Evolutionary conservation across 2,329 filamentous ascomycete species (phyloP), one percentile per base, ranked within the genome.

Genomic region (Aspergillus transmontanensis): DNA sequence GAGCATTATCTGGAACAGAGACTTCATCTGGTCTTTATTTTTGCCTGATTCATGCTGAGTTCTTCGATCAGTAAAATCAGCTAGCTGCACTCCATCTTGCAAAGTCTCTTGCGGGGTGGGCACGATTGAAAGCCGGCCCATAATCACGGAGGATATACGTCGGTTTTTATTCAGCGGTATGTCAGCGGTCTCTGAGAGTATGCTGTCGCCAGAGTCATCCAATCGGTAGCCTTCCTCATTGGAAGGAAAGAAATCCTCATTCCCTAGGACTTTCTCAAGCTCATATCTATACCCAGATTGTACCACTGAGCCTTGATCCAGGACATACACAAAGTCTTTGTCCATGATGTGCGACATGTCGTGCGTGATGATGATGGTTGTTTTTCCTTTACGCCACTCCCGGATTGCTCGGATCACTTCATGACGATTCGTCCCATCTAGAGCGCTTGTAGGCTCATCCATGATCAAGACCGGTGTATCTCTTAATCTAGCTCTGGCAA

Each of bases 311-410:
- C 91, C 90, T 12, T 87, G 79, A 36, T 94, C 89, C 73, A 98
- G 80, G 12, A 97, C 85, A 68, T 94, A 96, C 0, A 96, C 85
- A 65, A 90, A 94, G 66, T 98, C 93, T 0, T 88, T 76, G 0
- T 87, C 79, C 5, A 80, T 75, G 11, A 98, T 94, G 68, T 94
- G 90, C 0, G 87, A 85, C 36, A 95, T 85, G 67, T 98, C 93
- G 72, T 98, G 94, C 0, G 95, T 97, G 70, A 98, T 94, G 68
- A 98, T 87, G 58, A 98, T 91, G 0, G 94, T 98, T 0, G 94
- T 97, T 74, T 92, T 95, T 0, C 86, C 89, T 41, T 79, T 81
- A 26, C 95, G 85, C 94, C 93, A 97, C 23, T 84, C 73, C 9
- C 92, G 85, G 58, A 97, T 89, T 0, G 89, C 87, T 48, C 90